Conservation (phyloP, 2,329 filamentous ascomycete genomes). For the Xylariaceae sp. region DNA sequence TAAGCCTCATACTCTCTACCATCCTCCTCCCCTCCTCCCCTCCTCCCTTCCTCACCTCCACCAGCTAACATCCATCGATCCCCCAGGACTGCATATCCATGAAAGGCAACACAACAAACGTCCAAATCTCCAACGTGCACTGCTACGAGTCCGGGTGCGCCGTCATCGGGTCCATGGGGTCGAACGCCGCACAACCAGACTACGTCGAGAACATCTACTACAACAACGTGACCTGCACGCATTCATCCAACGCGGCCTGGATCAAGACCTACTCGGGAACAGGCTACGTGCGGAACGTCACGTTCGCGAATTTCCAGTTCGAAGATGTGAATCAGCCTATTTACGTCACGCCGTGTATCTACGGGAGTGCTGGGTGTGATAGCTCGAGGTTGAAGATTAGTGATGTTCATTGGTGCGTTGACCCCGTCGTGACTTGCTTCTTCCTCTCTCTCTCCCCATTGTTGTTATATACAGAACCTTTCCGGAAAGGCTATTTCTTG, state of each 20-base stretch:
- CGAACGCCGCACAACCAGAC: constrained; percentile 31
- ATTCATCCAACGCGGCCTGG: constrained; percentile 39
- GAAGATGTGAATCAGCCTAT: constrained; percentile 46
- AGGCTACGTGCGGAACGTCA: constrained; percentile 41
- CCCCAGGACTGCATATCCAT: constrained; percentile 37
- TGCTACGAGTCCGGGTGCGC: constrained; percentile 38
- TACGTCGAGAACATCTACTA: constrained; percentile 36
- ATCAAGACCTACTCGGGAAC: constrained; percentile 40
- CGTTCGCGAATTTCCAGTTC: constrained; percentile 38
- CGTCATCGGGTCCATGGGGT: constrained; percentile 36
- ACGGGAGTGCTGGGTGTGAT: constrained; percentile 37
- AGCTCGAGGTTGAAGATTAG: constrained; percentile 39
- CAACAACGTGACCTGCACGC: constrained; percentile 35
- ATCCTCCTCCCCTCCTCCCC: no score
- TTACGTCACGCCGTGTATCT: constrained; percentile 45
- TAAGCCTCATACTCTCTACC: constrained; percentile 23
- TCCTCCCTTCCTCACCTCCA: background rate
- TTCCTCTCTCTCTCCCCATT: no score
- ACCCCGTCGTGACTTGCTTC: no score
- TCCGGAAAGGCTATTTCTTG: no score
- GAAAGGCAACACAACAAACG: constrained; percentile 39
- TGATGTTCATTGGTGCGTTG: constrained; percentile 31
- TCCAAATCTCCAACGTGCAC: constrained; percentile 34
- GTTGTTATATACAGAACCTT: no score
- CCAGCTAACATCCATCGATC: background rate